Conservation (phyloP, 768 basidiomycete genomes). For the Calocybe cyanea region DNA sequence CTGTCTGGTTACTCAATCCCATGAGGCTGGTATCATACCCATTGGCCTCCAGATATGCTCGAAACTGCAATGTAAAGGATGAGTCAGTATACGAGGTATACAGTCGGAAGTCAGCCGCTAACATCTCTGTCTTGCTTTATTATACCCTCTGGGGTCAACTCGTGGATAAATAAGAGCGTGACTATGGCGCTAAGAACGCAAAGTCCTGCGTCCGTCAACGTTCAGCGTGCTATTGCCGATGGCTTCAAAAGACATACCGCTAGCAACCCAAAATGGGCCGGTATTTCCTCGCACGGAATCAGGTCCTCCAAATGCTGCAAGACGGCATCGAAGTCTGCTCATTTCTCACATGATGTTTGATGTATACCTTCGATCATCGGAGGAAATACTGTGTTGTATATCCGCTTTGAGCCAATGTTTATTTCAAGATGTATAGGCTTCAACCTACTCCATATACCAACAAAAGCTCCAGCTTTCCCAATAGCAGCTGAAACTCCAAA, state of each 20-base stretch:
- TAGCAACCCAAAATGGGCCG: constrained; percentile 83
- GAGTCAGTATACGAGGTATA: too few relatives aligned
- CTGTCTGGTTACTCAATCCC: constrained; percentile 2
- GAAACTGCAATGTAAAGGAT: constrained; percentile 10
- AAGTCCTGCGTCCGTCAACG: constrained; percentile 8
- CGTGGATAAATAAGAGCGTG: constrained; percentile 9
- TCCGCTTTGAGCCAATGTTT: not conserved
- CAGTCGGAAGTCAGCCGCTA: not conserved
- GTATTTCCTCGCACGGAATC: constrained; percentile 58
- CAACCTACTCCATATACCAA: constrained; percentile 70
- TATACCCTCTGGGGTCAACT: constrained; percentile 9
- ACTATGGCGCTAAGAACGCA: constrained; percentile 10
- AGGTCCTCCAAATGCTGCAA: constrained; percentile 56
- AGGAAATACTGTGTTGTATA: constrained; percentile 47
- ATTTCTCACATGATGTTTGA: constrained; percentile 57
- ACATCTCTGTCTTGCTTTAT: constrained; percentile 9
- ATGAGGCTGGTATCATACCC: constrained; percentile 18
- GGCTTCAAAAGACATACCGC: constrained; percentile 34
- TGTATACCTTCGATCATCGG: constrained; percentile 54
- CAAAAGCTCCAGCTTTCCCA: constrained; percentile 81
- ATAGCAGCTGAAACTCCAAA: constrained; percentile 85
- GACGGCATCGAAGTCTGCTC: constrained; percentile 30
- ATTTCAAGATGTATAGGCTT: constrained; percentile 36
- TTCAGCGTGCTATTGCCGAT: constrained; percentile 1
- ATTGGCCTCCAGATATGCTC: constrained; percentile 15